Evolutionary conservation across 148 eudicot genomes (phyloP).

Genomic region (Cornus florida): DNA sequence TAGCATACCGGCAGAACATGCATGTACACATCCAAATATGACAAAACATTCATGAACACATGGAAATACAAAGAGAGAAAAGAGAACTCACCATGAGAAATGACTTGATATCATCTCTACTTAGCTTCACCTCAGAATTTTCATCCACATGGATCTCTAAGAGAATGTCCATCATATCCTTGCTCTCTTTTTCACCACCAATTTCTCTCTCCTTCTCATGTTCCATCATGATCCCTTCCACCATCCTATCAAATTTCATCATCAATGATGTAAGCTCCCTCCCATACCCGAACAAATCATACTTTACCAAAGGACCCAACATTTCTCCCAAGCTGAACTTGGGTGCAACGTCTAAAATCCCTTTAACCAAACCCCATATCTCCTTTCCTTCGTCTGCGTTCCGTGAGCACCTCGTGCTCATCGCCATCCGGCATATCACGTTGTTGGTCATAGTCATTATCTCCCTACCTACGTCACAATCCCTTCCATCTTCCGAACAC

Average conservation of each 20-base stretch:
- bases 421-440: constrained; percentile 26
- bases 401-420: constrained; percentile 19
- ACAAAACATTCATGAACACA: too few species aligned
- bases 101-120: constrained; percentile 32
- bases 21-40: too few species aligned
- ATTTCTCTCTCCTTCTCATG: background rate
- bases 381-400: background rate
- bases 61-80: too few species aligned
- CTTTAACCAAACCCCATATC: background rate
- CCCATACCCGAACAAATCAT: constrained; percentile 26
- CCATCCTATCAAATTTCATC: constrained; percentile 20
- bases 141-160: constrained; percentile 27
- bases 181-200: background rate
- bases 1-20: too few species aligned
- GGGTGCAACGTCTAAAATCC: background rate
- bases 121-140: constrained; percentile 27
- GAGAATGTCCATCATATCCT: constrained; percentile 38
- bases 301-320: background rate
- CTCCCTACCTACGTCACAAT: constrained; percentile 20
- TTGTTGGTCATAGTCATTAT: constrained; percentile 25
- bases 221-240: constrained; percentile 19
- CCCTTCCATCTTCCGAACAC: constrained; percentile 5
- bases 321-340: background rate
- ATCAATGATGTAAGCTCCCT: constrained; percentile 13
- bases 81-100: constrained; percentile 28